Evolutionary conservation across 306 rosid species (phyloP).

Genomic region (Glycine soja): DNA sequence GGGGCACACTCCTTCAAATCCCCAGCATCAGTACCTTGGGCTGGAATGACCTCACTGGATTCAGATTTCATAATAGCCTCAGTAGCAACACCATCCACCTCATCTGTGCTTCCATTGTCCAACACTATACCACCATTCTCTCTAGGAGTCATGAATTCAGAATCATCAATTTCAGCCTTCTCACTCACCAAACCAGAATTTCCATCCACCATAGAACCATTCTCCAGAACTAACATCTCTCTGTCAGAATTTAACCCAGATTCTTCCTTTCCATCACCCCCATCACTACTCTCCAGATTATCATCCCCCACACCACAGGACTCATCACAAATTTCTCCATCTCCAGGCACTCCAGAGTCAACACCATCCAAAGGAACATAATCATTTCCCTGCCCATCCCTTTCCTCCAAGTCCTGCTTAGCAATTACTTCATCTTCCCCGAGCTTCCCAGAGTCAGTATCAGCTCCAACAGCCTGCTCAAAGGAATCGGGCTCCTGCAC

Average conservation of each 20-base stretch:
- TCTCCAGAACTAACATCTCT: constrained; percentile 43
- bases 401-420: constrained; percentile 33
- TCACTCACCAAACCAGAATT: constrained; percentile 32
- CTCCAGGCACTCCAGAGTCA: constrained; percentile 56
- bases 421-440: constrained; percentile 38
- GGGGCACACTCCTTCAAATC: constrained; percentile 46
- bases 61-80: constrained; percentile 54
- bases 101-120: constrained; percentile 49
- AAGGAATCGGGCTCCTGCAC: constrained; percentile 49
- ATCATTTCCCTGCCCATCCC: constrained; percentile 28
- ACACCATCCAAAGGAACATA: constrained; percentile 36
- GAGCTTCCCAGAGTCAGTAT: neutral
- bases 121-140: constrained; percentile 38
- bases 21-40: constrained; percentile 45
- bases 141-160: constrained; percentile 48
- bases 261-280: constrained; percentile 53
- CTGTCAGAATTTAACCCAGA: constrained; percentile 47
- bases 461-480: constrained; percentile 57
- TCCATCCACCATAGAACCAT: constrained; percentile 46
- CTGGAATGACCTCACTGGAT: constrained; percentile 42
- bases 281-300: constrained; percentile 35
- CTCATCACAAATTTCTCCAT: constrained; percentile 45
- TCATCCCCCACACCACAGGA: constrained; percentile 38
- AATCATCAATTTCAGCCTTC: constrained; percentile 54
- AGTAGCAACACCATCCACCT: constrained; percentile 44